These are phyloP conservation scores for Dendrobium nobile DNA, from an alignment of 106 monocot species.

Conservation along the genomic window DNA sequence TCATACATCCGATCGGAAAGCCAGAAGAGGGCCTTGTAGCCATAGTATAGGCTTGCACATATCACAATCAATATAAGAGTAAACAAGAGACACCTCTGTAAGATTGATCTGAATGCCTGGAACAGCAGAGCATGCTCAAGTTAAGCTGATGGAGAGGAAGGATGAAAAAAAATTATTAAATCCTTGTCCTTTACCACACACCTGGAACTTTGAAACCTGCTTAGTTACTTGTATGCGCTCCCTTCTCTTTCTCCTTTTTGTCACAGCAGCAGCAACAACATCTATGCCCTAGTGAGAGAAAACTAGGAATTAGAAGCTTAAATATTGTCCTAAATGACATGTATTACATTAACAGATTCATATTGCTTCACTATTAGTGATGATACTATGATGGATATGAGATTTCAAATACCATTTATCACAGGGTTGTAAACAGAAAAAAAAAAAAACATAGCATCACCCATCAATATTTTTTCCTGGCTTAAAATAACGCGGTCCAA, in stretches of 20 bases:
- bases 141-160: background rate
- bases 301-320: background rate
- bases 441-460: no score
- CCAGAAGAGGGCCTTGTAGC: conserved; percentile 59
- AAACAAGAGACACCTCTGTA: conserved; percentile 25
- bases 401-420: no score
- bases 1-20: conserved; percentile 92
- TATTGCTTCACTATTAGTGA: no score
- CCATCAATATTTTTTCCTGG: no score
- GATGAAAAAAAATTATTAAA: background rate
- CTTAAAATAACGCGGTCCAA: no score
- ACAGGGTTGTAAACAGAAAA: no score
- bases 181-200: conserved; percentile 6
- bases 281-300: conserved; percentile 14
- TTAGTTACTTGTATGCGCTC: conserved; percentile 35
- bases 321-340: no score
- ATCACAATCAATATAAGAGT: conserved; percentile 17
- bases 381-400: no score
- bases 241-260: conserved; percentile 60
- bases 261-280: conserved; percentile 23
- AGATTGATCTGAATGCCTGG: conserved; percentile 41
- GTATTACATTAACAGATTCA: no score
- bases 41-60: conserved; percentile 29
- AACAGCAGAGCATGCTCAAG: background rate
- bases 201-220: conserved; percentile 56